Conservation (phyloP, 2,329 filamentous ascomycete genomes). For the Fusarium sp. region DNA sequence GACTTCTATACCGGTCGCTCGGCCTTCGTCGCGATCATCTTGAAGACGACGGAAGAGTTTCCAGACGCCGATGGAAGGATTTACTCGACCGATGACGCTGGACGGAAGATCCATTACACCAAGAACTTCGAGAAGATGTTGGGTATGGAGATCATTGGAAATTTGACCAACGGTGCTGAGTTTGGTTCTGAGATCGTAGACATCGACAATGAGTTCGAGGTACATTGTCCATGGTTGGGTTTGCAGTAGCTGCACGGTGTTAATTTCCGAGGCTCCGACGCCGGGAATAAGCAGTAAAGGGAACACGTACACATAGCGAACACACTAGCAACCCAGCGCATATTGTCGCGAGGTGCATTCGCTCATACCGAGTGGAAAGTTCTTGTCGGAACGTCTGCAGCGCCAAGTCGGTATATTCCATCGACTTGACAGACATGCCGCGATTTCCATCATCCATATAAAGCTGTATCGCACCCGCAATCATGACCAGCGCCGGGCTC, state of each 20-base stretch:
- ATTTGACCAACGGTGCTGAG: conserved; percentile 11
- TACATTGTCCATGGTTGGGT: conserved; percentile 37
- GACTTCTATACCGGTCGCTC: conserved; percentile 20
- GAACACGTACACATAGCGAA: conserved; percentile 33
- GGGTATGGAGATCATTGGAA: conserved; percentile 19
- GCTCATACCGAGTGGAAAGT: conserved; percentile 24
- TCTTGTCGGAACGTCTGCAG: conserved; percentile 39
- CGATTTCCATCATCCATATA: conserved; percentile 34
- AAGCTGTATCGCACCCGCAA: conserved; percentile 34
- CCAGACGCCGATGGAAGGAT: conserved; percentile 34
- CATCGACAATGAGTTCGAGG: conserved; percentile 36
- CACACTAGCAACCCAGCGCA: conserved; percentile 37
- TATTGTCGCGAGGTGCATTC: conserved; percentile 29
- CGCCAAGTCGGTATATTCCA: conserved; percentile 35
- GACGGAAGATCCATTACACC: conserved; percentile 39
- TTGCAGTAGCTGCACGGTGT: conserved; percentile 30
- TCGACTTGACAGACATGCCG: conserved; percentile 32
- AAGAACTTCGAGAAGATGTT: conserved; percentile 34
- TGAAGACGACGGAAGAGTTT: conserved; percentile 34
- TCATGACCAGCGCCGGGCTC: conserved; percentile 35
- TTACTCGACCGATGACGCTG: conserved; percentile 27
- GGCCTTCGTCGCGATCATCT: conserved; percentile 14
- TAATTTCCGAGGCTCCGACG: background rate
- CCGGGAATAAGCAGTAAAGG: background rate
- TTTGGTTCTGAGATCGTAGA: conserved; percentile 28